Conservation (phyloP, 257 asterid genomes). For the Solanum bulbocastanum region DNA sequence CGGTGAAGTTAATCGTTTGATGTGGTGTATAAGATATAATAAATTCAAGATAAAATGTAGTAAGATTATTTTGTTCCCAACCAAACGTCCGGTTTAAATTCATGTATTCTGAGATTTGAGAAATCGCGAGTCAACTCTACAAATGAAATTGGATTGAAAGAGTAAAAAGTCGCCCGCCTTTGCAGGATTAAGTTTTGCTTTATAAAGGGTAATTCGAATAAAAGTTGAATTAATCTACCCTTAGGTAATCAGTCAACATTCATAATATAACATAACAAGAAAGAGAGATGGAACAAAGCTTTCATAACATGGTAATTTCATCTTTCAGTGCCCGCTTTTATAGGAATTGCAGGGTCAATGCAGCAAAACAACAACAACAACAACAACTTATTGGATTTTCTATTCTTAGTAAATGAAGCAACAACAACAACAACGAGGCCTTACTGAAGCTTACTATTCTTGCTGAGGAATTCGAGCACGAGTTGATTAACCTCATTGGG, state of each 20-base stretch:
- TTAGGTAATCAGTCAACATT: not conserved
- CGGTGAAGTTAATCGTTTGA: no score
- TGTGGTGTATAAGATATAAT: no score
- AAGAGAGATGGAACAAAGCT: not conserved
- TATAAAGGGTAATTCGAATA: not conserved
- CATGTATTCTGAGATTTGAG: no score
- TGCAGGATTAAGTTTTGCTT: not conserved
- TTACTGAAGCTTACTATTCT: not conserved
- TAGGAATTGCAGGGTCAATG: not conserved
- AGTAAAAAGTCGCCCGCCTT: not conserved
- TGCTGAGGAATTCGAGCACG: constrained; percentile 33
- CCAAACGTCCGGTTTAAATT: not conserved
- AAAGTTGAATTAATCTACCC: not conserved
- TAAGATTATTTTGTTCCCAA: not conserved
- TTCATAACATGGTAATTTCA: not conserved
- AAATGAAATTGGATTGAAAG: not conserved
- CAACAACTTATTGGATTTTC: not conserved
- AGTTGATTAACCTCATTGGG: constrained; percentile 46
- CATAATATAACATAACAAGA: not conserved
- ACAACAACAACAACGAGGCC: not conserved
- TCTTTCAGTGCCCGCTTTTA: not conserved
- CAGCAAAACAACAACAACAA: not conserved
- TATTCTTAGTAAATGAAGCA: not conserved
- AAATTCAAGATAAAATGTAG: no score
- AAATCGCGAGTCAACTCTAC: no score